Evolutionary conservation across 345 rosid species (phyloP).

Genomic region (Ricinus communis): DNA sequence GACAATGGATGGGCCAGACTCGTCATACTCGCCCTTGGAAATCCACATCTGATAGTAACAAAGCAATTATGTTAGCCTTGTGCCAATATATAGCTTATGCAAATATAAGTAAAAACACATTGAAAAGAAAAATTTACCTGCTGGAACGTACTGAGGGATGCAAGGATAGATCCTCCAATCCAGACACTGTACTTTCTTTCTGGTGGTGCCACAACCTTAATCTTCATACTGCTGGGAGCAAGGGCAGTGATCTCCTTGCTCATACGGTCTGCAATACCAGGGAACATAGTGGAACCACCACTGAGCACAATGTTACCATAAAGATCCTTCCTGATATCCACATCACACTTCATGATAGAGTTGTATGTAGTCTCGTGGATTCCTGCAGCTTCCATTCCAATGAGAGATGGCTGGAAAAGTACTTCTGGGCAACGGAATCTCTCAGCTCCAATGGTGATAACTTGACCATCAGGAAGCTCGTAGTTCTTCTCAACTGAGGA

Average conservation of each 20-base stretch:
- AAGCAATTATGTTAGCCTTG: neutral
- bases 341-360: conserved; percentile 34
- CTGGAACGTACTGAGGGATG: conserved; percentile 29
- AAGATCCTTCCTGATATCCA: conserved; percentile 33
- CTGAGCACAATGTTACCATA: conserved; percentile 37
- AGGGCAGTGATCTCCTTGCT: conserved; percentile 35
- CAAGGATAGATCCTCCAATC: conserved; percentile 31
- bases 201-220: conserved; percentile 32
- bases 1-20: conserved; percentile 21
- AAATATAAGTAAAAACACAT: neutral
- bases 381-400: conserved; percentile 36
- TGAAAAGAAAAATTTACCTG: conserved; percentile 9
- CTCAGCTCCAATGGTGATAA: conserved; percentile 36
- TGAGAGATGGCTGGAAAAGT: conserved; percentile 34
- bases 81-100: neutral
- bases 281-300: conserved; percentile 37
- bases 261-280: conserved; percentile 35
- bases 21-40: conserved; percentile 19
- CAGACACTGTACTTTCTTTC: conserved; percentile 36
- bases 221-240: conserved; percentile 34
- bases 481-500: conserved; percentile 32
- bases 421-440: conserved; percentile 37
- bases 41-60: conserved; percentile 19
- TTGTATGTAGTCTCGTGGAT: conserved; percentile 35
- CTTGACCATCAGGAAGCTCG: conserved; percentile 33